Evolutionary conservation across 202 grass and related monocot genomes (phyloP).

Genomic region (Digitaria exilis): DNA sequence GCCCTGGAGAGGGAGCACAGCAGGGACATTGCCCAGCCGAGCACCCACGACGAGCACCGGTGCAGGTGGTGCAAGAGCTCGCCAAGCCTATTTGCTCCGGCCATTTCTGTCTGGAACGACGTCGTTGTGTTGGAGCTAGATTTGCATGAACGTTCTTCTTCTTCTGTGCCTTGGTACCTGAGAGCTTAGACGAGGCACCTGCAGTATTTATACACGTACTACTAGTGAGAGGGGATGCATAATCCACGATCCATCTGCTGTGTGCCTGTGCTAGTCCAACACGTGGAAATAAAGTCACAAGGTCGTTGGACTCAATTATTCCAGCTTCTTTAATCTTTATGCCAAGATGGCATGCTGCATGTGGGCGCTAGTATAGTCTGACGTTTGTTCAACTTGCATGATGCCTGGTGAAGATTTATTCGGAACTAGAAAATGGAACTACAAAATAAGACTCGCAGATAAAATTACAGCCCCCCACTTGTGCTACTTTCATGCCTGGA

Average conservation of each 20-base stretch:
- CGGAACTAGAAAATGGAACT: too few relatives aligned
- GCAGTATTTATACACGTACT: background rate
- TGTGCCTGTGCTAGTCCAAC: background rate
- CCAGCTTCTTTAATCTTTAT: background rate
- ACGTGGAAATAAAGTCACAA: background rate
- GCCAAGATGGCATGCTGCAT: too few relatives aligned
- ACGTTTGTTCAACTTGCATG: background rate
- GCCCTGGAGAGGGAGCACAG: background rate
- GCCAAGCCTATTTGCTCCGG: slow-evolving; percentile 4
- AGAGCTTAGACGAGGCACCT: background rate
- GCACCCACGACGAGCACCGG: background rate
- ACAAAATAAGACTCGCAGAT: too few relatives aligned
- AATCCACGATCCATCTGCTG: background rate
- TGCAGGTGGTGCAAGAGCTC: slow-evolving; percentile 2
- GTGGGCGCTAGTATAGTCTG: too few relatives aligned
- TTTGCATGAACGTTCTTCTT: background rate
- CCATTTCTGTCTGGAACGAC: slow-evolving; percentile 22
- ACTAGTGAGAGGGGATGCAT: background rate
- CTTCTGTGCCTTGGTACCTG: too few relatives aligned
- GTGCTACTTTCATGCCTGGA: too few relatives aligned
- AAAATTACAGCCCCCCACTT: too few relatives aligned
- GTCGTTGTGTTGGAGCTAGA: background rate
- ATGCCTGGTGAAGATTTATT: background rate
- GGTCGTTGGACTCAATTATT: background rate
- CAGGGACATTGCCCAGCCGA: background rate